Percentiles rank a stretch among this genome's conserved stretches.
Evolutionary conservation across 2,329 filamentous ascomycete genomes (phyloP).

Genomic region (Fusarium equiseti): DNA sequence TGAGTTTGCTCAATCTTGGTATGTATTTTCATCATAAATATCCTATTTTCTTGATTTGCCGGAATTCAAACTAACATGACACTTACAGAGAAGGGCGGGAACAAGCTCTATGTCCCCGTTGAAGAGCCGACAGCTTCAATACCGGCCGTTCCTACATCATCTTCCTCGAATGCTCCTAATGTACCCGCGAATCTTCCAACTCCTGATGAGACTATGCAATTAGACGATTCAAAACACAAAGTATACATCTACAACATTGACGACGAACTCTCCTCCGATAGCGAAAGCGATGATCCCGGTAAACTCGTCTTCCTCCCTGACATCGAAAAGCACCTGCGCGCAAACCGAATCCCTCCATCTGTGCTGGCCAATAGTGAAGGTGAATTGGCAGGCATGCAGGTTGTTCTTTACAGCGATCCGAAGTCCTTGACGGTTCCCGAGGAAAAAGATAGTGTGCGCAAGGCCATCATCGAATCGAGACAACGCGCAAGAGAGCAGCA

Average conservation of each 20-base stretch:
- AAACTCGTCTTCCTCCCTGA: conserved; percentile 84
- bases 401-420: conserved; percentile 88
- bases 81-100: conserved; percentile 68
- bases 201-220: conserved; percentile 75
- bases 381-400: conserved; percentile 72
- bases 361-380: conserved; percentile 70
- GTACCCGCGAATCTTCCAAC: conserved; percentile 35
- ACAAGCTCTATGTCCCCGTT: conserved; percentile 75
- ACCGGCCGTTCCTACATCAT: conserved; percentile 44
- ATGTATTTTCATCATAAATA: conserved; percentile 47
- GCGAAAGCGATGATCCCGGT: conserved; percentile 60
- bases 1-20: conserved; percentile 88
- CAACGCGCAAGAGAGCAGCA: conserved; percentile 73
- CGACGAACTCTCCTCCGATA: conserved; percentile 77
- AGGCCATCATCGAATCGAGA: conserved; percentile 84
- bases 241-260: conserved; percentile 94
- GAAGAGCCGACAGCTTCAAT: conserved; percentile 55
- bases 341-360: conserved; percentile 76
- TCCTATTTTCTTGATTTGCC: conserved; percentile 1
- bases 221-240: conserved; percentile 88
- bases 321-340: conserved; percentile 82
- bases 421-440: conserved; percentile 79
- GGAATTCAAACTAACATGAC: neutral
- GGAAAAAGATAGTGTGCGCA: conserved; percentile 81
- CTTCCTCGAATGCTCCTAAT: conserved; percentile 6